Evolutionary conservation across 345 rosid species (phyloP), one percentile per base, ranked within the genome.

Genomic region (Pseudoturritis turrita): DNA sequence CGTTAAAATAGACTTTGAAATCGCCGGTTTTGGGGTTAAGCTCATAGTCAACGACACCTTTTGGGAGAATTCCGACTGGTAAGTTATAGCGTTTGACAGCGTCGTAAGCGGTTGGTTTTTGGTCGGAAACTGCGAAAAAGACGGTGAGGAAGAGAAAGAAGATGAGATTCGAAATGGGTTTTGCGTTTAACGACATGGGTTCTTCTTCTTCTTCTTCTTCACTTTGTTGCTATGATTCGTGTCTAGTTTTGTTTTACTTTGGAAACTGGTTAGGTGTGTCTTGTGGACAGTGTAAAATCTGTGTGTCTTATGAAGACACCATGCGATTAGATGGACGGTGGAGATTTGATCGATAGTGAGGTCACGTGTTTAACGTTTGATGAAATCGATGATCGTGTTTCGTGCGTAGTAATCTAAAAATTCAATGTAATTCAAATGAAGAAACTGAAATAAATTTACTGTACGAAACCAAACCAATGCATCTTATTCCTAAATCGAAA

Each of bases 11-110:
- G 10, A 70, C 88, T 4, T 77, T 59, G 74, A 91, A 89, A 49
- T 79, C 58, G 3, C 95, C 97, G 0, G 97, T 88, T 60, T 56
- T 21, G 18, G 9, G 35, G 81, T 91, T 71, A 1, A 88, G 71
- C 18, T 83, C 81, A 54, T 94, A 85, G 35, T 83, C 80, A 0
- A 47, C 49, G 4, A 89, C 83, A 23, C 94, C 96, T 52, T 73
- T 68, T 1, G 92, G 94, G 40, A 92, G 92, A 28, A 92, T 79
- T 10, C 98, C 89, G 5, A 67, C 39, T 0, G 92, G 96, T 70
- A 92, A 80, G 8, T 80, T 73, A 70, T 83, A 84, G 9, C 69
- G 36, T 53, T 70, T 76, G 43, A 88, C 88, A 25, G 62, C 78
- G 68, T 85, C 79, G 75, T 91, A 89, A 7, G 83, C 90, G 0